Conservation (phyloP, 1,284 basidiomycete species). For the Ceratobasidium sp. region DNA sequence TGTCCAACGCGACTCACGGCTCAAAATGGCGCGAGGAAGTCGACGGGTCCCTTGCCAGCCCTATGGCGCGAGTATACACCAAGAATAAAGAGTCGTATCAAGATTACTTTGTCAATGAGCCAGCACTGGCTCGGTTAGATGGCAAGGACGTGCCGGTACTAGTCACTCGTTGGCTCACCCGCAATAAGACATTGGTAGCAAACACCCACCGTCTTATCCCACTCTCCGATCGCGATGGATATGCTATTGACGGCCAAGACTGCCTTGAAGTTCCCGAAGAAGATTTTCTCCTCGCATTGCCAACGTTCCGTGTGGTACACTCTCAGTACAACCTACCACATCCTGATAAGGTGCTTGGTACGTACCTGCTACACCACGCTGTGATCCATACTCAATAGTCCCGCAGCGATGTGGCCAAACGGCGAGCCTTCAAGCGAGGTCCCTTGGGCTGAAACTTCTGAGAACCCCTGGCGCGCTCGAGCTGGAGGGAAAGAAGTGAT, state of each 20-base stretch:
- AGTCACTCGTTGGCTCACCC: background rate
- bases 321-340: background rate
- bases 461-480: background rate
- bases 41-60: background rate
- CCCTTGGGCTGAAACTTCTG: background rate
- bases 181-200: background rate
- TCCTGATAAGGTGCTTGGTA: background rate
- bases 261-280: conserved; percentile 1
- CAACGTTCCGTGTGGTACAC: background rate
- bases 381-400: no score
- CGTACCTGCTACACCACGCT: no score
- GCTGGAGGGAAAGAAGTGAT: background rate
- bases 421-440: no score
- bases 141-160: background rate
- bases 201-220: background rate
- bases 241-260: background rate
- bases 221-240: background rate
- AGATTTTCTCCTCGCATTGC: background rate
- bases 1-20: background rate
- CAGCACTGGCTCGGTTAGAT: background rate
- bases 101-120: conserved; percentile 5
- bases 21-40: background rate
- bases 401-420: no score
- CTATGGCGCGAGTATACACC: background rate
- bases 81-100: background rate